These are phyloP conservation scores for Geotrichum cucujoidarum DNA, from an alignment of 1,139 yeast species.

Conservation along the genomic window DNA sequence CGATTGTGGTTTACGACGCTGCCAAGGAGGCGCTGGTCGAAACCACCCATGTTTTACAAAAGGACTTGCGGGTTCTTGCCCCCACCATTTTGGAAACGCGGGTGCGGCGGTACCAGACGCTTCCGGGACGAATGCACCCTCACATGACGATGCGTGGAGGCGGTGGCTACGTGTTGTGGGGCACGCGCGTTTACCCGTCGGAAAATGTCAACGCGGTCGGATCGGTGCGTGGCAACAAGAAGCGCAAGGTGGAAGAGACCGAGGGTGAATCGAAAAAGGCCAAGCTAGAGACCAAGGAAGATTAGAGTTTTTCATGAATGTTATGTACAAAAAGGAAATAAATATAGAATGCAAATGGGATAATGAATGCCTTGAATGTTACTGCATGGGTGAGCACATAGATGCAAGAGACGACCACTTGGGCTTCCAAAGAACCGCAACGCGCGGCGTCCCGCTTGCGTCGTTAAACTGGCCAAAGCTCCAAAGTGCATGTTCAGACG, in stretches of 20 bases:
- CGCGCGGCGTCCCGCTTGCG: conserved; percentile 35
- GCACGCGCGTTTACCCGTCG: conserved; percentile 72
- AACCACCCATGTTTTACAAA: conserved; percentile 59
- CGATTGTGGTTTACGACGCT: conserved; percentile 76
- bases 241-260: conserved; percentile 25
- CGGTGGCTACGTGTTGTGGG: conserved; percentile 84
- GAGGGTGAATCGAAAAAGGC: not conserved
- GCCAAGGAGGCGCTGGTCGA: conserved; percentile 74
- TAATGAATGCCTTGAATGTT: no score
- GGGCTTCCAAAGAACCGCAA: conserved; percentile 37
- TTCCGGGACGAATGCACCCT: conserved; percentile 93
- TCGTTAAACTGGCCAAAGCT: conserved; percentile 33
- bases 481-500: conserved; percentile 25
- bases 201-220: conserved; percentile 46
- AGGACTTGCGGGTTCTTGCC: conserved; percentile 68
- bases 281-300: not conserved
- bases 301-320: not conserved
- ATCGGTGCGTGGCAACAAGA: conserved; percentile 24
- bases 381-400: not conserved
- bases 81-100: conserved; percentile 80
- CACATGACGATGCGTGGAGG: conserved; percentile 89
- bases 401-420: not conserved
- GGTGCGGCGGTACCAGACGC: conserved; percentile 83
- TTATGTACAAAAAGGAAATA: no score
- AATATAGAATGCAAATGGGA: no score